phyloP scores from a whole-genome alignment of 331 rosid genomes.

The Rosa hybrid region DNA sequence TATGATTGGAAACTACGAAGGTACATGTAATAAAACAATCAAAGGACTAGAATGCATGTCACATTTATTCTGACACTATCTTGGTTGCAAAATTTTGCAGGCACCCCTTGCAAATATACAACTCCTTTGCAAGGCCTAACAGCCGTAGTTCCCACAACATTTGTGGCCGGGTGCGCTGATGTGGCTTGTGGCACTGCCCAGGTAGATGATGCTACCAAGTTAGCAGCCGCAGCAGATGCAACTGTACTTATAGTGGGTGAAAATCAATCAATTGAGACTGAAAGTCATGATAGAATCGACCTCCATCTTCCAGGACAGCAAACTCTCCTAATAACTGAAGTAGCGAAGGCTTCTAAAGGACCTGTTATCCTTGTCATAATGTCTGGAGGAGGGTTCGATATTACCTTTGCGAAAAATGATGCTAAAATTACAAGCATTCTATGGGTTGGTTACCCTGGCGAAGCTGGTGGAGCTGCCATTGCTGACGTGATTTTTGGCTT shows the following conservation, averaged over 20 bases:
- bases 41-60: background rate
- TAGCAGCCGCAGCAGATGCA: constrained; percentile 87
- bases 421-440: constrained; percentile 79
- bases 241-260: constrained; percentile 75
- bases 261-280: constrained; percentile 80
- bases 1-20: constrained; percentile 95
- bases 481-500: constrained; percentile 88
- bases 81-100: constrained; percentile 41
- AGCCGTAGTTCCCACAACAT: constrained; percentile 62
- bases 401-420: constrained; percentile 74
- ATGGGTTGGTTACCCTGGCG: constrained; percentile 99
- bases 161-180: constrained; percentile 64
- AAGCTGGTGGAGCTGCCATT: constrained; percentile 99
- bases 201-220: constrained; percentile 60
- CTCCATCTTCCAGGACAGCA: constrained; percentile 94
- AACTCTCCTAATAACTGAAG: constrained; percentile 57
- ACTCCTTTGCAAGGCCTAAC: constrained; percentile 88
- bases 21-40: constrained; percentile 30
- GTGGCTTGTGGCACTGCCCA: constrained; percentile 72
- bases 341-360: constrained; percentile 82
- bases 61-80: background rate
- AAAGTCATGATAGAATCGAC: constrained; percentile 75
- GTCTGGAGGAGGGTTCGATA: constrained; percentile 96
- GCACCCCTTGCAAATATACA: constrained; percentile 81
- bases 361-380: constrained; percentile 93